Base-by-base conservation (phyloP, 495 filamentous ascomycete species). In the Tuber microsphaerosporum region DNA sequence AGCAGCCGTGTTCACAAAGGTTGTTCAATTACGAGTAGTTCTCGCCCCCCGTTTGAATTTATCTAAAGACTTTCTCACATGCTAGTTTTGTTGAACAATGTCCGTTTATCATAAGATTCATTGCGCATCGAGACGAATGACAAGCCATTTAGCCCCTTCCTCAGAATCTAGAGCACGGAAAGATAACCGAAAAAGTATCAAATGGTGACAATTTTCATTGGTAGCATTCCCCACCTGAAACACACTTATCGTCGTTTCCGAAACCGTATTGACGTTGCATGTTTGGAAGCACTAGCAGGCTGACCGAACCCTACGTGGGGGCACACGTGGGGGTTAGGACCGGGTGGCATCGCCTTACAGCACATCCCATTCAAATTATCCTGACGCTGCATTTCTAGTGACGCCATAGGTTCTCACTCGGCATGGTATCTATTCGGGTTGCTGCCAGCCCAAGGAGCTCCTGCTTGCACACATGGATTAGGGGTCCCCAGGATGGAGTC, bases 141-240 rank as follows among this genome's bases (percentile, higher is more conserved):
- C 56, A 65, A 34, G 26, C 26, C 56, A 65, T 65, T 65, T 65
- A 65, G 16, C 56, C 56, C 56, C 56, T 65, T 31, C 56, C 14
- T 65, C 56, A 65, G 4, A 65, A 65, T 31, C 31, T 26, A 34
- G 34, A 65, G 56, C 14, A 34, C 56, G 56, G 56, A 65, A 65
- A 65, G 56, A 65, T 65, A 65, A 34, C 56, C 56, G 56, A 65
- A 65, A 56, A 65, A 65, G 26, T 65, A 65, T 65, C 56, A 65
- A 31, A 65, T 34, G 34, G 56, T 19, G 26, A 65, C 31, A 14
- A 19, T 65, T 65, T 65, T 65, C 56, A 65, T 65, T 65, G 56
- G 56, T 26, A 31, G 56, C 56, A 34, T 34, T n/a, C 56, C 56
- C 56, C 14, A 65, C 56, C 17, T 65, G 56, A 65, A 65, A 65